phyloP scores from a whole-genome alignment of 176 grass and related monocot genomes.

The Cenchrus americanus region DNA sequence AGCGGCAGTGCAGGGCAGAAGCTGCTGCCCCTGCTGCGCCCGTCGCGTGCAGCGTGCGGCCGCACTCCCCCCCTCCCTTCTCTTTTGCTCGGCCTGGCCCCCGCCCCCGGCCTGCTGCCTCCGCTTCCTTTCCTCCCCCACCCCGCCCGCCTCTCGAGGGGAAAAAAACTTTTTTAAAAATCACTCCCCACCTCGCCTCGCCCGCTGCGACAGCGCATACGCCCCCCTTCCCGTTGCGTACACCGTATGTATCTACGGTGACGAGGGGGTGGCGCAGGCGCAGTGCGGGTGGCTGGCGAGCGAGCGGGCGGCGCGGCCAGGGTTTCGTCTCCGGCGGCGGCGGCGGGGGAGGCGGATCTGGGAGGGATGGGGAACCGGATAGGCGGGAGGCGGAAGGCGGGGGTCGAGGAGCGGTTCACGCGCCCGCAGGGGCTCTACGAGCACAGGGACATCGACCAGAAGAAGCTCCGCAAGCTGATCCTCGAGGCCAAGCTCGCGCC shows the following conservation, averaged over 20 bases:
- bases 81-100: not conserved
- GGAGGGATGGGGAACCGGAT: constrained; percentile 90
- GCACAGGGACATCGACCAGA: constrained; percentile 90
- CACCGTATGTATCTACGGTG: constrained; percentile 64
- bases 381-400: constrained; percentile 71
- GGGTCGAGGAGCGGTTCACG: constrained; percentile 89
- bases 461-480: constrained; percentile 98
- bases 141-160: not conserved
- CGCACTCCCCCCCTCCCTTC: not conserved
- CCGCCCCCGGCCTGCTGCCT: not conserved
- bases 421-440: constrained; percentile 93
- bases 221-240: constrained; percentile 20
- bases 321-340: constrained; percentile 51
- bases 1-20: constrained; percentile 15
- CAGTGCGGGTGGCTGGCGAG: not conserved
- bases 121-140: constrained; percentile 30
- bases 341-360: constrained; percentile 38
- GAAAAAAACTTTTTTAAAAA: constrained; percentile 36
- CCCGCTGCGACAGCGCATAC: constrained; percentile 33
- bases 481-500: constrained; percentile 97
- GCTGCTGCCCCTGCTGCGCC: not conserved
- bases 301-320: constrained; percentile 7
- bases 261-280: not conserved
- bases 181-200: constrained; percentile 34
- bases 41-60: constrained; percentile 23